Percentiles rank a stretch among this genome's conserved stretches.
phyloP scores from a whole-genome alignment of 2,329 filamentous ascomycete genomes.

The Aspergillus sp. region DNA sequence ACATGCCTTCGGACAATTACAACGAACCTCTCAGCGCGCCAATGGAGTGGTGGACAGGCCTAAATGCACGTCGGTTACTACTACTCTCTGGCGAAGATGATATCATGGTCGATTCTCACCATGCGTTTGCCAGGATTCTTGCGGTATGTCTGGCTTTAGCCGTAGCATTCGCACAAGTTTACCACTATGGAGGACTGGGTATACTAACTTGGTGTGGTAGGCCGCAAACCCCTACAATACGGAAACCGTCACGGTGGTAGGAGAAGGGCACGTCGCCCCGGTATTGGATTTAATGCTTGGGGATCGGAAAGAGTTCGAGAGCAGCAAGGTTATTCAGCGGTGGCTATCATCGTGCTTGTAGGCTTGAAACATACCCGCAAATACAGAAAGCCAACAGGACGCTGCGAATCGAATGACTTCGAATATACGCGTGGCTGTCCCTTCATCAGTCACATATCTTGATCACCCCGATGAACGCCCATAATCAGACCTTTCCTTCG shows the following conservation, averaged over 20 bases:
- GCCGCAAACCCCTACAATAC: background rate
- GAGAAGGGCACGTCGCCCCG: background rate
- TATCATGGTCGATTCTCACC: background rate
- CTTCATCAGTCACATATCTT: no score
- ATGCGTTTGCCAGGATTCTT: background rate
- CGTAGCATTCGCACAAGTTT: no score
- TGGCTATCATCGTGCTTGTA: background rate
- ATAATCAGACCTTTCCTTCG: no score
- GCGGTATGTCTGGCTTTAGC: background rate
- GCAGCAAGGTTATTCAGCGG: background rate
- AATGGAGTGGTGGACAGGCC: background rate
- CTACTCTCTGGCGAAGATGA: background rate
- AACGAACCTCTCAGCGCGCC: background rate
- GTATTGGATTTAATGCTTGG: background rate
- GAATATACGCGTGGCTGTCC: no score
- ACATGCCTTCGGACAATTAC: background rate
- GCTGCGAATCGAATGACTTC: no score
- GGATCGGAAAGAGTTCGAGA: background rate
- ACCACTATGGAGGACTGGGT: no score
- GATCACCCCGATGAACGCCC: no score
- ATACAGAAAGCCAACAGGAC: no score
- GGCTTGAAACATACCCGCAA: no score
- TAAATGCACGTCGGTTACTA: background rate
- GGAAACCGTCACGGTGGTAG: background rate
- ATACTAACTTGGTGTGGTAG: background rate